These are phyloP conservation scores for Bolboschoenus planiculmis DNA, from an alignment of 176 grass and related monocot genomes.

Conservation along the genomic window DNA sequence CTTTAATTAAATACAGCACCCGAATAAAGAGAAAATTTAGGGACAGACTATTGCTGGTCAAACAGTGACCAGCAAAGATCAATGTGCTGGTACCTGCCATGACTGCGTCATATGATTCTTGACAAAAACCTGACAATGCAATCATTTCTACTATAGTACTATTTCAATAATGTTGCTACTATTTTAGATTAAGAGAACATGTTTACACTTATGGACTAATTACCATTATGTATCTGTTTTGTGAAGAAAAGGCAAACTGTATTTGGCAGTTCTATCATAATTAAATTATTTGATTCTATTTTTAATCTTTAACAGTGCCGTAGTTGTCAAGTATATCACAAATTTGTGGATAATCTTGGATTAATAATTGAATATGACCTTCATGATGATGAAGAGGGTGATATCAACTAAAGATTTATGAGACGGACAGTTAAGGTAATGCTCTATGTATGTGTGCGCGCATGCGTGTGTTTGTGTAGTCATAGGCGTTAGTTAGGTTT, in stretches of 20 bases:
- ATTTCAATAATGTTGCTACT: not conserved
- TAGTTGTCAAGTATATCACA: constrained; percentile 82
- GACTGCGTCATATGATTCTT: not conserved
- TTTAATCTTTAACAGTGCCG: constrained; percentile 41
- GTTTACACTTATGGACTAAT: not conserved
- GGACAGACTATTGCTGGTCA: not conserved
- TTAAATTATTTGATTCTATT: no score
- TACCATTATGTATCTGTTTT: not conserved
- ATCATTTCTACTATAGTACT: not conserved
- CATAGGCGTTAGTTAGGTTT: not conserved
- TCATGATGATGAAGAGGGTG: constrained; percentile 31
- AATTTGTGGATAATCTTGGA: constrained; percentile 93
- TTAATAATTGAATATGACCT: constrained; percentile 84
- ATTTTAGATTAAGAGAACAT: not conserved
- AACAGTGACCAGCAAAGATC: not conserved
- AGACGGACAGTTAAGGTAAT: not conserved
- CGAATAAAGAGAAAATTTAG: not conserved
- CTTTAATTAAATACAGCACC: not conserved
- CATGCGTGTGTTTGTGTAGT: not conserved
- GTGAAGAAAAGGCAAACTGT: not conserved
- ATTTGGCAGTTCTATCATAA: no score
- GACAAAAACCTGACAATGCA: not conserved
- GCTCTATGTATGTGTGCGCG: not conserved
- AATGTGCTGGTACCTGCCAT: not conserved
- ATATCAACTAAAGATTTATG: constrained; percentile 17